Evolutionary conservation across 2,329 filamentous ascomycete species (phyloP).

Genomic region (Atkinsonella texensis): DNA sequence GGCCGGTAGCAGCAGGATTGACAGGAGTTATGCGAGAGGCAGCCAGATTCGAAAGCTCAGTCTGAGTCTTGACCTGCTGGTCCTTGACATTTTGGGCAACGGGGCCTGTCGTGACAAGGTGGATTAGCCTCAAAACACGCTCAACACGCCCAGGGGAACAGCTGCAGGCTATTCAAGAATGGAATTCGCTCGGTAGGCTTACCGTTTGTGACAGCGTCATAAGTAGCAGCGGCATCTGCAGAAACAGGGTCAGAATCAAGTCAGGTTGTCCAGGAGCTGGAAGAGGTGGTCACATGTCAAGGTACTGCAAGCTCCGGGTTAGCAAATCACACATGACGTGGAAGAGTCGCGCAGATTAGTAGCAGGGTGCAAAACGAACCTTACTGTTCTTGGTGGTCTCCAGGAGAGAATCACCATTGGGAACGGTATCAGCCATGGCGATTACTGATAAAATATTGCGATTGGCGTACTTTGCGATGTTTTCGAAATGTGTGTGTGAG

Average conservation of each 20-base stretch:
- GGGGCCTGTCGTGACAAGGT: constrained; percentile 30
- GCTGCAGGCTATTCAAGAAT: not conserved
- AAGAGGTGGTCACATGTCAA: constrained; percentile 4
- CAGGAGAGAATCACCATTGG: constrained; percentile 34
- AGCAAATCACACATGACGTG: not conserved
- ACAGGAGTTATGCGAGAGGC: constrained; percentile 42
- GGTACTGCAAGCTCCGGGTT: not conserved
- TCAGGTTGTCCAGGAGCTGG: constrained; percentile 1
- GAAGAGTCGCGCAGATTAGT: constrained; percentile 3
- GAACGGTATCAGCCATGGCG: constrained; percentile 22
- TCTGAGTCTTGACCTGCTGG: constrained; percentile 40
- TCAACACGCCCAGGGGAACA: constrained; percentile 11
- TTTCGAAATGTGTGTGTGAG: not conserved
- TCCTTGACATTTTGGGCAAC: constrained; percentile 47
- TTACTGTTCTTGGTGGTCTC: constrained; percentile 41
- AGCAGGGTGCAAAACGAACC: constrained; percentile 25
- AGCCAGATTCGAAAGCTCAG: constrained; percentile 46
- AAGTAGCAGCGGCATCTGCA: constrained; percentile 37
- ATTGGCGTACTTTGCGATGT: constrained; percentile 1
- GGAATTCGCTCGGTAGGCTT: not conserved
- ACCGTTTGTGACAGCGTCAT: constrained; percentile 35
- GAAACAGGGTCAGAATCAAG: not conserved
- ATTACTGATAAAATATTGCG: not conserved
- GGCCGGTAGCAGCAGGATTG: constrained; percentile 44
- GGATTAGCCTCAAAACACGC: constrained; percentile 4